These are phyloP conservation scores for Parastagonospora nodorum DNA, from an alignment of 2,329 filamentous ascomycete species.

Conservation along the genomic window DNA sequence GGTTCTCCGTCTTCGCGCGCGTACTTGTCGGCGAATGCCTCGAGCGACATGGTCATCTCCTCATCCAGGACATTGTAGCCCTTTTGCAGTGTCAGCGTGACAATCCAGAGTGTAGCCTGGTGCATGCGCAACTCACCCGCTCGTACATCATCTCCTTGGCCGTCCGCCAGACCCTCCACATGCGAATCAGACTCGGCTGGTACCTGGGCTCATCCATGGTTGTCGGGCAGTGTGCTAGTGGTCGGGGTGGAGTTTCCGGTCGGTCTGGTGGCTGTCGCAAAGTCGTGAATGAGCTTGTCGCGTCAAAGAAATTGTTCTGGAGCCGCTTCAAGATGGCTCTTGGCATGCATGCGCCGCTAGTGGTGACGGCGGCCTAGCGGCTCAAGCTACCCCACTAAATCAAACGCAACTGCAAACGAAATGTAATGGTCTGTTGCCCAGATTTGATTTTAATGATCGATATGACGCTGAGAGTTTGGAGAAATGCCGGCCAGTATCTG, in stretches of 20 bases:
- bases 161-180: slow-evolving; percentile 94
- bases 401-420: too few relatives aligned
- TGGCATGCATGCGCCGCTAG: slow-evolving; percentile 28
- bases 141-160: slow-evolving; percentile 94
- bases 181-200: slow-evolving; percentile 55
- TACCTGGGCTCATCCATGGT: slow-evolving; percentile 38
- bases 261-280: slow-evolving; percentile 13
- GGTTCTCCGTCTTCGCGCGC: slow-evolving; percentile 73
- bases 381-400: slow-evolving; percentile 36
- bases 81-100: slow-evolving; percentile 54
- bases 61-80: slow-evolving; percentile 92
- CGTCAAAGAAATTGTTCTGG: slow-evolving; percentile 40
- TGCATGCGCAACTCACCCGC: slow-evolving; percentile 65
- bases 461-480: too few relatives aligned
- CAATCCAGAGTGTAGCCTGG: slow-evolving; percentile 10
- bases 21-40: slow-evolving; percentile 78
- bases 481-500: too few relatives aligned
- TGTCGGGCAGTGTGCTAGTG: slow-evolving; percentile 9
- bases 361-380: slow-evolving; percentile 11
- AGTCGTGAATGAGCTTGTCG: slow-evolving; percentile 15
- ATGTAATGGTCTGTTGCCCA: too few relatives aligned
- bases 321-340: slow-evolving; percentile 13
- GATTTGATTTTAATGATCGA: too few relatives aligned
- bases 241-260: slow-evolving; percentile 8
- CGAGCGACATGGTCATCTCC: slow-evolving; percentile 83